Conservation (phyloP, 2,329 filamentous ascomycete genomes). For the Hypoxylon sp. region DNA sequence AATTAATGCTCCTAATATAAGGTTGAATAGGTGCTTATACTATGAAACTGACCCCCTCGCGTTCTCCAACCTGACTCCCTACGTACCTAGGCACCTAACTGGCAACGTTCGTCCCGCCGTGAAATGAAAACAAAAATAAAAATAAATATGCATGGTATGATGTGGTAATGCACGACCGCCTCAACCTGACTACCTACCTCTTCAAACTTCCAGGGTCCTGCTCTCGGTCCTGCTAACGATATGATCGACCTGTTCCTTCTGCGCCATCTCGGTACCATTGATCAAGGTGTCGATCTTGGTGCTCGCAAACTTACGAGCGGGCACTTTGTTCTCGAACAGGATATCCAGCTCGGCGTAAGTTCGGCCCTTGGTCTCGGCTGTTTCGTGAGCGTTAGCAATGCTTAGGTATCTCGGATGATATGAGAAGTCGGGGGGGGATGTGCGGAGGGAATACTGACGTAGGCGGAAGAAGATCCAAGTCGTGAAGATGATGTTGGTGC, state of each 20-base stretch:
- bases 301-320: conserved; percentile 54
- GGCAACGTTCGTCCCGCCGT: neutral
- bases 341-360: conserved; percentile 63
- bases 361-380: conserved; percentile 55
- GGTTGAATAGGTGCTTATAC: neutral
- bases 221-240: conserved; percentile 29
- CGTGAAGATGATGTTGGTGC: conserved; percentile 56
- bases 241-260: conserved; percentile 47
- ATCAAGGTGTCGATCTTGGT: conserved; percentile 50
- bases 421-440: neutral
- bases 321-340: conserved; percentile 57
- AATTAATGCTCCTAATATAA: neutral
- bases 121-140: neutral
- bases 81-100: neutral
- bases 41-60: too few species aligned
- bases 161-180: neutral
- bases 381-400: neutral
- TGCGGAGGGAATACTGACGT: conserved; percentile 53
- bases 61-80: too few species aligned
- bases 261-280: conserved; percentile 47
- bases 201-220: neutral
- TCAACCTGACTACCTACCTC: neutral
- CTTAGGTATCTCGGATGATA: neutral
- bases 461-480: conserved; percentile 59
- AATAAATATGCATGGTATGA: neutral